A percentile compares a stretch with the other conserved stretches of the same genome.
Evolutionary conservation across 2,329 filamentous ascomycete genomes (phyloP).

Genomic region (Sarocladium kiliense): DNA sequence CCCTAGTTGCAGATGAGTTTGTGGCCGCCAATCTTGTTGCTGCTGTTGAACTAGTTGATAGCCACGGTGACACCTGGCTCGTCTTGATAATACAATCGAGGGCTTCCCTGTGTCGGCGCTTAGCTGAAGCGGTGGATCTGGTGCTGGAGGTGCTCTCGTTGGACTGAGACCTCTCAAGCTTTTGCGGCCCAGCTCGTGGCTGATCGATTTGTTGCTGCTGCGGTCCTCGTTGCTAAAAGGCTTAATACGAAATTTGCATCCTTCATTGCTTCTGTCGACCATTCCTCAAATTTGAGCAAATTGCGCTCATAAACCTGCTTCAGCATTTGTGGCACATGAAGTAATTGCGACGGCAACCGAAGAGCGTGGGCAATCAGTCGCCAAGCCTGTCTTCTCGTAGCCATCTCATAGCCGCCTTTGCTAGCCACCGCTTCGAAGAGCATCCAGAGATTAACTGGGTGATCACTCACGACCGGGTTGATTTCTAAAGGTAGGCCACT

Average conservation of each 20-base stretch:
- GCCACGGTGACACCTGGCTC: too few species aligned
- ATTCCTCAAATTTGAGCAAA: conserved; percentile 70
- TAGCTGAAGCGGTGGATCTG: too few species aligned
- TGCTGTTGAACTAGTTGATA: too few species aligned
- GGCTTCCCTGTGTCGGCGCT: too few species aligned
- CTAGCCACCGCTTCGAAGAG: conserved; percentile 70
- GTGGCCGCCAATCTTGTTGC: too few species aligned
- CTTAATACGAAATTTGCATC: too few species aligned
- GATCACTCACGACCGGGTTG: conserved; percentile 68
- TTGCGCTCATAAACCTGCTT: conserved; percentile 71
- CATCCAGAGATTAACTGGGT: conserved; percentile 67
- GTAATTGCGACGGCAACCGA: conserved; percentile 58
- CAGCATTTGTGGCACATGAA: conserved; percentile 64
- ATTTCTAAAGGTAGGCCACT: conserved; percentile 69
- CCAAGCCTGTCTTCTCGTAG: conserved; percentile 70
- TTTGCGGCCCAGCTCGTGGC: too few species aligned
- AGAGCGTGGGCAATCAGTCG: conserved; percentile 61
- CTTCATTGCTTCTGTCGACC: conserved; percentile 52
- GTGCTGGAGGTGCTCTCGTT: too few species aligned
- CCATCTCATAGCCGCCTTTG: conserved; percentile 73
- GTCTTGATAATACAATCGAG: too few species aligned
- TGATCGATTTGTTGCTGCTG: conserved; percentile 26
- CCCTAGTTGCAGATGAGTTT: too few species aligned
- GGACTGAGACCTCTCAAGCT: too few species aligned
- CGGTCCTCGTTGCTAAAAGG: conserved; percentile 41